These are phyloP conservation scores for Kodamaea ohmeri DNA, from an alignment of 1,139 yeast genomes.

Conservation along the genomic window DNA sequence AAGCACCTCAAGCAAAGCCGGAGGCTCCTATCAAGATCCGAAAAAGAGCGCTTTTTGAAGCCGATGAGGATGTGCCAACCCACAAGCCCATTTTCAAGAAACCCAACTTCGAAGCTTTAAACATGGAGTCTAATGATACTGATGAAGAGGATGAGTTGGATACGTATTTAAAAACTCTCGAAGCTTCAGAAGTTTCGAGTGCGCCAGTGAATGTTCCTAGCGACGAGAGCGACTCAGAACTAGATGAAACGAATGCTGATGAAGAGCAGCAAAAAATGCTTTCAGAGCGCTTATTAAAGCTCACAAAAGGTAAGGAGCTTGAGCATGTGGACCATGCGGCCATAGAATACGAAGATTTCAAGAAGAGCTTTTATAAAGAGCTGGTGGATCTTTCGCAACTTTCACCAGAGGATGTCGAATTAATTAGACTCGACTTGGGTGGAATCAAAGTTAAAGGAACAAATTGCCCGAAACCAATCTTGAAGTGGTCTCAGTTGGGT, in stretches of 20 bases:
- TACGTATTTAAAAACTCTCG: slow-evolving; percentile 7
- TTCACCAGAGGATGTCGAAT: slow-evolving; percentile 50
- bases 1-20: slow-evolving; percentile 3
- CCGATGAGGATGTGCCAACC: slow-evolving; percentile 20
- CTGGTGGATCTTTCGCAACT: slow-evolving; percentile 52
- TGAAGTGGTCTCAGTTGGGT: slow-evolving; percentile 81
- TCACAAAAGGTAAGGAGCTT: slow-evolving; percentile 36
- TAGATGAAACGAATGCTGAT: slow-evolving; percentile 19
- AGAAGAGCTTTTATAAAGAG: slow-evolving; percentile 64
- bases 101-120: slow-evolving; percentile 18
- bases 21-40: neutral
- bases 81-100: slow-evolving; percentile 25
- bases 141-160: slow-evolving; percentile 12
- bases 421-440: slow-evolving; percentile 54
- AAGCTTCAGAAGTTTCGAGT: neutral
- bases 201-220: neutral
- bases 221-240: slow-evolving; percentile 11
- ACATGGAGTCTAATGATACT: slow-evolving; percentile 1
- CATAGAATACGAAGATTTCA: slow-evolving; percentile 51
- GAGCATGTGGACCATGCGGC: slow-evolving; percentile 43
- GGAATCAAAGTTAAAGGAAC: slow-evolving; percentile 64
- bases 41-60: slow-evolving; percentile 16
- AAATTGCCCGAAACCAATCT: slow-evolving; percentile 63
- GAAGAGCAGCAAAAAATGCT: slow-evolving; percentile 25
- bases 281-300: slow-evolving; percentile 27